These are phyloP conservation scores for Linum usitatissimum DNA, from an alignment of 345 rosid species.

Conservation along the genomic window DNA sequence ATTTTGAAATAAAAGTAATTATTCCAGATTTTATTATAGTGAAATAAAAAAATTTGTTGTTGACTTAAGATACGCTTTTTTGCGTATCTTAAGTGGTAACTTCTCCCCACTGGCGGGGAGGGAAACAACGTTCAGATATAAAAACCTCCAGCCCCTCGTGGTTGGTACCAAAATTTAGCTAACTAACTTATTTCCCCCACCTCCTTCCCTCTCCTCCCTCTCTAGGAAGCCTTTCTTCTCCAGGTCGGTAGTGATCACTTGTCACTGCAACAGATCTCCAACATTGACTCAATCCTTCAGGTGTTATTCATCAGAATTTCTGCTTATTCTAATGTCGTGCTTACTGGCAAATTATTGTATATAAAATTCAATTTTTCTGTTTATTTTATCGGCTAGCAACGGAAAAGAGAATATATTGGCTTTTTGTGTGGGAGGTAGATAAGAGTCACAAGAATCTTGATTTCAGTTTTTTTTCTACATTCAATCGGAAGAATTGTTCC, in stretches of 20 bases:
- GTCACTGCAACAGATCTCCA: slow-evolving; percentile 36
- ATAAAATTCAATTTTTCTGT: slow-evolving; percentile 1
- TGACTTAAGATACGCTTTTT: too few species aligned
- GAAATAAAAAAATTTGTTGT: too few species aligned
- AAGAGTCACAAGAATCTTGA: slow-evolving; percentile 19
- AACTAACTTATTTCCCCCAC: slow-evolving; percentile 6
- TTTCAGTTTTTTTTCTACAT: slow-evolving; percentile 16
- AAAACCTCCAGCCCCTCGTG: too few species aligned
- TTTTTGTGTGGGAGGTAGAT: slow-evolving; percentile 26
- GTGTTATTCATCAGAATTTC: slow-evolving; percentile 12
- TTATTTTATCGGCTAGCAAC: slow-evolving; percentile 16
- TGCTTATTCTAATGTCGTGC: not conserved
- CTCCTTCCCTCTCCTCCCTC: slow-evolving; percentile 7
- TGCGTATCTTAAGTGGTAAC: too few species aligned
- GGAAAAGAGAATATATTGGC: slow-evolving; percentile 31
- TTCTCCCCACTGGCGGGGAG: too few species aligned
- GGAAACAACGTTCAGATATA: too few species aligned
- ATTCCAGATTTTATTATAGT: too few species aligned
- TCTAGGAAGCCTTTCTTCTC: not conserved
- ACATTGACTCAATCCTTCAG: slow-evolving; percentile 39
- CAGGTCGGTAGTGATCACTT: not conserved
- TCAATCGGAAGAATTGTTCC: not conserved
- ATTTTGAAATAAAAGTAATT: too few species aligned
- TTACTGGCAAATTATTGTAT: not conserved
- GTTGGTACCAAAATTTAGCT: slow-evolving; percentile 1